A percentile compares a stretch with the other conserved stretches of the same genome.
Conservation (phyloP, 208 protist genomes). For the Trichomonas tenax region DNA sequence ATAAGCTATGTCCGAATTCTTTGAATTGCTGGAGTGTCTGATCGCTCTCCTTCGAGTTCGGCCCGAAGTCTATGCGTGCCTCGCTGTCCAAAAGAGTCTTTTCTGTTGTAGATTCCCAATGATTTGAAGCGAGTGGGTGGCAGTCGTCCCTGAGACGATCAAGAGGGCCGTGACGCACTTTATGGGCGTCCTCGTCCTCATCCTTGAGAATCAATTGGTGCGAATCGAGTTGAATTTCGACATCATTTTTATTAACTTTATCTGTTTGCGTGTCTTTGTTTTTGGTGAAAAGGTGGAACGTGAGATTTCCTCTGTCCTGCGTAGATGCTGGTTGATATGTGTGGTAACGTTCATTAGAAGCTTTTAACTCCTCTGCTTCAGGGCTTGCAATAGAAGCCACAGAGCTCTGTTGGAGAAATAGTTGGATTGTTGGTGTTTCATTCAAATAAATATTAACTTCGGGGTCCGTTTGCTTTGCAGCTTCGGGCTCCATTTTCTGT, state of each 20-base stretch:
- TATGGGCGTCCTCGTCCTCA: no score
- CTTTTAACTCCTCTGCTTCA: background rate
- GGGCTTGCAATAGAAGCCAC: background rate
- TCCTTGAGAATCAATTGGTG: background rate
- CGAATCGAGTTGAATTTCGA: background rate
- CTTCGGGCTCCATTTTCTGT: background rate
- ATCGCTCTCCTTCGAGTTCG: background rate
- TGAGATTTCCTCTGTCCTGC: background rate
- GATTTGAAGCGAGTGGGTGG: background rate
- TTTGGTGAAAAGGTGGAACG: slow-evolving; percentile 6
- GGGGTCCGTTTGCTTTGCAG: background rate
- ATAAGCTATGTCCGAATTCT: background rate
- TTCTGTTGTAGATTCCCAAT: background rate
- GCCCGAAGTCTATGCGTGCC: background rate
- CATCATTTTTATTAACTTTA: background rate
- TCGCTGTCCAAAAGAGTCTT: background rate
- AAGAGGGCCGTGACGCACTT: background rate
- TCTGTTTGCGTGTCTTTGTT: slow-evolving; percentile 12
- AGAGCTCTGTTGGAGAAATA: background rate
- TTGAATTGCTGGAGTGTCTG: background rate
- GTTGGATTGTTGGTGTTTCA: background rate
- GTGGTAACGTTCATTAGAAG: background rate
- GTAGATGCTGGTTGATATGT: background rate
- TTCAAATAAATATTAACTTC: background rate
- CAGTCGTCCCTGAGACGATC: background rate